Evolutionary conservation across 148 eudicot species (phyloP), one percentile per base, ranked within the genome.

Genomic region (Rhododendron griersonianum): DNA sequence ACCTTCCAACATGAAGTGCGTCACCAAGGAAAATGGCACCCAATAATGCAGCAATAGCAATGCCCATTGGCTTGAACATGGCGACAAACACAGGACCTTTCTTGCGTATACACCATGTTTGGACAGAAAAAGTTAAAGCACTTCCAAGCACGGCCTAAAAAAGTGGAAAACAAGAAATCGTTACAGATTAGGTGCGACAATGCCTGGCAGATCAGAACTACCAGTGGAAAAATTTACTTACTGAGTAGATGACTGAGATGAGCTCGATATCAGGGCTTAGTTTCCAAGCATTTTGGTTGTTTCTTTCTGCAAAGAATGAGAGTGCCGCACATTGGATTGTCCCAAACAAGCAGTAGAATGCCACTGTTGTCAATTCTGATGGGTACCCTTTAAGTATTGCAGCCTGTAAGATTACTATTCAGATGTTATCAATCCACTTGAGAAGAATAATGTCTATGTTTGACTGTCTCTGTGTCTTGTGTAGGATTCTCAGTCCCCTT

Each of bases 281-380:
- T 77, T 87, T 86, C 93, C 90, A 92, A 50, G 91, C 90, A 83
- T 69, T 82, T 82, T 80, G 53, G 59, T 77, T 44, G n/a, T 83
- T 84, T 85, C 88, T 84, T 83, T 88, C 93, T 30, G 86, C 89
- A 61, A 88, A 59, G 84, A 91, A 63, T 21, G 92, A 71, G 7
- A 90, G 84, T 18, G 80, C 48, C 7, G 90, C 69, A 13, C 91
- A 87, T 84, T 90, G 91, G 48, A 92, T 79, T 37, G 91, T 84
- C 69, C 91, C 94, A 75, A 92, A 91, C 30, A 92, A 84, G 90
- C 92, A 90, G 84, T 89, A 92, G 84, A 92, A 90, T 84, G 90
- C 90, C 28, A 92, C 93, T 84, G 91, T 84, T 15, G 90, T 91
- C 82, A 90, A 44, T 87, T 87, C 93, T 63, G 90, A 87, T 51